phyloP scores from a whole-genome alignment of 805 yeast species.

The Gaillardinia entomophila region DNA sequence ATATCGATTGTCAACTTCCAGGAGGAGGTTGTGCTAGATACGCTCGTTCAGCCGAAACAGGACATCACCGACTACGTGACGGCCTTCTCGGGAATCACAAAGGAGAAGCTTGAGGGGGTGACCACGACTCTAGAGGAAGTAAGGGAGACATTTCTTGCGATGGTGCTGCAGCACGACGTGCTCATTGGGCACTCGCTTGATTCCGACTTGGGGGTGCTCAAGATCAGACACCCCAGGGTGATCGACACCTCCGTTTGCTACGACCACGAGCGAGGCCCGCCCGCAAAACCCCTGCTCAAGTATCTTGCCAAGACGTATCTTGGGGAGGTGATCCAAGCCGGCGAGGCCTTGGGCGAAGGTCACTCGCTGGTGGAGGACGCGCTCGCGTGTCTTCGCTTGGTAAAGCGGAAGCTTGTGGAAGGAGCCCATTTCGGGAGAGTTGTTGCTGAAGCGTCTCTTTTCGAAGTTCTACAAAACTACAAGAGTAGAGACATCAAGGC shows the following conservation, averaged over 20 bases:
- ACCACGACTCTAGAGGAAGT: conserved; percentile 63
- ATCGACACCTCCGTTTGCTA: conserved; percentile 76
- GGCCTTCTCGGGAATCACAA: conserved; percentile 80
- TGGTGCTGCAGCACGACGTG: conserved; percentile 53
- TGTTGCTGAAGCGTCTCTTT: conserved; percentile 18
- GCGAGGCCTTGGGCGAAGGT: conserved; percentile 47
- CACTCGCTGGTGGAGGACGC: conserved; percentile 91
- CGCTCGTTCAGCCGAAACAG: conserved; percentile 71
- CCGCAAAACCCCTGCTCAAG: conserved; percentile 70
- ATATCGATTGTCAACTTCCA: conserved; percentile 67
- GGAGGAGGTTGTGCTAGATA: conserved; percentile 58
- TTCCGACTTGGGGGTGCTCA: conserved; percentile 68
- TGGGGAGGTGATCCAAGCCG: conserved; percentile 57
- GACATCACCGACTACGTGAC: conserved; percentile 79
- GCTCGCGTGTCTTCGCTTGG: conserved; percentile 68
- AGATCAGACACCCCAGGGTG: conserved; percentile 63
- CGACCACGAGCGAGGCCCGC: conserved; percentile 82
- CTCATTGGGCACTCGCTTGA: conserved; percentile 89
- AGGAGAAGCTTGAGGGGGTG: conserved; percentile 54
- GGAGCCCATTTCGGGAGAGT: conserved; percentile 61
- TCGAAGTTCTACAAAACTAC: too few species aligned
- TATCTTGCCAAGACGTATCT: conserved; percentile 60
- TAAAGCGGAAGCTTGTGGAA: conserved; percentile 60
- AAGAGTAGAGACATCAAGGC: too few species aligned
- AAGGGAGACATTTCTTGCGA: conserved; percentile 47